These are phyloP conservation scores for Pseudoperonospora humuli DNA, from an alignment of 352 stramenopile species.

Conservation along the genomic window DNA sequence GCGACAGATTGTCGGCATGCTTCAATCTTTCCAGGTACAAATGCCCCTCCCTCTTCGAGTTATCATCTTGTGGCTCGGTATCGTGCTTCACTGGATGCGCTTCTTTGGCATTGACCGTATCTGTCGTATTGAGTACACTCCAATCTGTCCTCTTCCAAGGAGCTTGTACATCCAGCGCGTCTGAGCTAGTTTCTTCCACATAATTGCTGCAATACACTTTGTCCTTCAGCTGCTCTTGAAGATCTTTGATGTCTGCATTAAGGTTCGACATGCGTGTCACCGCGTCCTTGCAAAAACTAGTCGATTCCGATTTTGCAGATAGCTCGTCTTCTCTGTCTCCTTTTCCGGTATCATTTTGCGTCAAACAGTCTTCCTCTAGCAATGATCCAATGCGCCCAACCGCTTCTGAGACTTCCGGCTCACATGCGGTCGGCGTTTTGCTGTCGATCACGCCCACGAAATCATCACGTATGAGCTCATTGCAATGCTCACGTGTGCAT, in stretches of 20 bases:
- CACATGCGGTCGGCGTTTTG: neutral
- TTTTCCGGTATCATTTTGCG: slow-evolving; percentile 4
- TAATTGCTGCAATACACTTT: neutral
- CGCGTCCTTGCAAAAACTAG: slow-evolving; percentile 11
- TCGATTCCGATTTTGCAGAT: neutral
- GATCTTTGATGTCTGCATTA: slow-evolving; percentile 16
- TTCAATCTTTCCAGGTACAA: slow-evolving; percentile 14
- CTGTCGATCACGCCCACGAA: neutral
- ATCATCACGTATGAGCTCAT: slow-evolving; percentile 11
- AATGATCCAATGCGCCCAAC: slow-evolving; percentile 2
- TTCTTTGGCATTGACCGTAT: slow-evolving; percentile 1
- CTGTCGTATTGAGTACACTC: neutral
- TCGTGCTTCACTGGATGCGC: neutral
- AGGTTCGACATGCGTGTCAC: slow-evolving; percentile 20
- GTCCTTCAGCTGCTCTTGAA: slow-evolving; percentile 12
- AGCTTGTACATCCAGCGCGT: no score
- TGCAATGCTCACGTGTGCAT: slow-evolving; percentile 7
- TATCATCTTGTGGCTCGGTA: slow-evolving; percentile 1
- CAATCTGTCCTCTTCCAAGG: no score
- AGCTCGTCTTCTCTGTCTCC: slow-evolving; percentile 2
- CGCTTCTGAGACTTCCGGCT: neutral
- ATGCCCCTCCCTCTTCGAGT: neutral
- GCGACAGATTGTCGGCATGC: slow-evolving; percentile 10
- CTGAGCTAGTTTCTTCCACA: neutral
- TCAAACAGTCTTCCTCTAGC: slow-evolving; percentile 3